Percentiles rank a stretch among this genome's conserved stretches.
phyloP scores from a whole-genome alignment of 2,329 filamentous ascomycete species.

The Arthroderma sp. region DNA sequence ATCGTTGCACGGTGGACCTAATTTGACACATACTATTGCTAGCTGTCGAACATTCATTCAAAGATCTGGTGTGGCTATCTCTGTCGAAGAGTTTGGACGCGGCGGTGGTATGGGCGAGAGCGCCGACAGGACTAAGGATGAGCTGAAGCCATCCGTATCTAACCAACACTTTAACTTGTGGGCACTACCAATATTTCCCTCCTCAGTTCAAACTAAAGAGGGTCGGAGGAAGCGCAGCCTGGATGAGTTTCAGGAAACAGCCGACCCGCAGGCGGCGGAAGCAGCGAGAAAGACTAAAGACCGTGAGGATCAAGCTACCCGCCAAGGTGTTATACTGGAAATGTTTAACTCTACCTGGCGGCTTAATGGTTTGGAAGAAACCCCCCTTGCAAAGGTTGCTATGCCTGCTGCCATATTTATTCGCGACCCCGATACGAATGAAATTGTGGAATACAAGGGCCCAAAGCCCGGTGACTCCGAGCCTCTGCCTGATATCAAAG shows the following conservation, averaged over 20 bases:
- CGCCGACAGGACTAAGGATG: constrained; percentile 13
- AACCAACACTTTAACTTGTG: constrained; percentile 73
- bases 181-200: constrained; percentile 52
- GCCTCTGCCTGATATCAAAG: constrained; percentile 50
- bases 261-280: background rate
- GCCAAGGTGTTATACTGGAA: constrained; percentile 51
- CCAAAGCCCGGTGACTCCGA: constrained; percentile 44
- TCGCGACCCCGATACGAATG: constrained; percentile 46
- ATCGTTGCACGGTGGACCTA: constrained; percentile 66
- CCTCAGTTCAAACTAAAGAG: constrained; percentile 16
- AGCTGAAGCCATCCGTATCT: constrained; percentile 51
- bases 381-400: constrained; percentile 51
- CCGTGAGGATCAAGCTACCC: constrained; percentile 10
- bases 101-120: constrained; percentile 16
- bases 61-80: constrained; percentile 65
- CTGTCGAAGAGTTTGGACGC: constrained; percentile 51
- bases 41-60: constrained; percentile 76
- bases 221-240: constrained; percentile 35
- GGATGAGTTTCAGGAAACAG: constrained; percentile 34
- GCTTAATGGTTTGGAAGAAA: constrained; percentile 55
- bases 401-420: constrained; percentile 60
- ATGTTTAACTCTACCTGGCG: constrained; percentile 73
- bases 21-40: constrained; percentile 68
- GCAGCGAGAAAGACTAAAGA: background rate
- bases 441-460: constrained; percentile 55